A percentile compares a stretch with the other conserved stretches of the same genome.
Evolutionary conservation across 78 protist genomes (phyloP).

Genomic region (Isochrysis galbana): DNA sequence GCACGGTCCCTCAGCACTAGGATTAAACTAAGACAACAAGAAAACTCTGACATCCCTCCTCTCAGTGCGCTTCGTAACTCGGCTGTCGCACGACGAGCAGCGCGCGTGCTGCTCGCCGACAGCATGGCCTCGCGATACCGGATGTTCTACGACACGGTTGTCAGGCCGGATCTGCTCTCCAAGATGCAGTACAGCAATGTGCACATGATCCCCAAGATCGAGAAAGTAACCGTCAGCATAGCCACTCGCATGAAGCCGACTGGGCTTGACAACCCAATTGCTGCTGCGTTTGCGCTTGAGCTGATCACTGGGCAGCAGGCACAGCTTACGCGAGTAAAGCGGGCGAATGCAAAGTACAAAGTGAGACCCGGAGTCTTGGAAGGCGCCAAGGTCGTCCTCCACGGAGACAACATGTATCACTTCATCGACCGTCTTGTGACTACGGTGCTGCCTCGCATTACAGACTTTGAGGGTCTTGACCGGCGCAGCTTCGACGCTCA

Average conservation of each 20-base stretch:
- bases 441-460: background rate
- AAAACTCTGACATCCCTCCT: too few species aligned
- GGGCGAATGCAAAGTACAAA: background rate
- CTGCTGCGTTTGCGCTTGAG: background rate
- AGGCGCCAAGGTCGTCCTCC: background rate
- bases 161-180: background rate
- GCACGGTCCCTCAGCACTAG: too few species aligned
- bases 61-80: background rate
- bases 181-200: conserved; percentile 18
- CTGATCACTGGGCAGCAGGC: background rate
- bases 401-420: background rate
- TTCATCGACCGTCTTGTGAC: background rate
- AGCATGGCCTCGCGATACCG: conserved; percentile 7
- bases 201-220: background rate
- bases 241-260: background rate
- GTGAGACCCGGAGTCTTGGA: background rate
- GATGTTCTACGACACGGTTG: background rate
- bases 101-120: background rate
- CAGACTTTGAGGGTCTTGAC: background rate
- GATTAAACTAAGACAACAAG: too few species aligned
- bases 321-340: background rate
- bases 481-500: background rate
- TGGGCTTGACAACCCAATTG: background rate
- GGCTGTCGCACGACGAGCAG: background rate
- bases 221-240: background rate